These are phyloP conservation scores for Ampelomyces quisqualis DNA, from an alignment of 2,329 filamentous ascomycete genomes.

Conservation along the genomic window DNA sequence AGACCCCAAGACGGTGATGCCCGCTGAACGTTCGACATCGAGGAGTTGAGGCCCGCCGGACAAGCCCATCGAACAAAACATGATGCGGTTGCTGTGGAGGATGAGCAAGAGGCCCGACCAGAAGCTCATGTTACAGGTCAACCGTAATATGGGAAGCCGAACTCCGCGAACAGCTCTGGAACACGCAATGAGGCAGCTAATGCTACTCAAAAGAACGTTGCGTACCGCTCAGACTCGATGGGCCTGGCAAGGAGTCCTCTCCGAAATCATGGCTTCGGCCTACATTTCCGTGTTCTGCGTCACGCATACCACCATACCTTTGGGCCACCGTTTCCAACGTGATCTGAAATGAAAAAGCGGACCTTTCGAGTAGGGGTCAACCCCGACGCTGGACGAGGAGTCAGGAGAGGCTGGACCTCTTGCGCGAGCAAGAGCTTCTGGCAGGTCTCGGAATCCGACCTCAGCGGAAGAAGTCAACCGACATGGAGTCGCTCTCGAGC, in stretches of 20 bases:
- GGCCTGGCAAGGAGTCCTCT: constrained; percentile 16
- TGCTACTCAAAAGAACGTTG: background rate
- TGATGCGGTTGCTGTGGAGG: constrained; percentile 9
- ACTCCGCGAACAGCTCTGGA: too few species aligned
- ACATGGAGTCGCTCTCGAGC: constrained; percentile 24
- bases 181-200: too few species aligned
- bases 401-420: constrained; percentile 28
- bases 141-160: background rate
- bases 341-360: constrained; percentile 6
- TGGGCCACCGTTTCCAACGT: background rate
- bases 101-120: background rate
- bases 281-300: background rate
- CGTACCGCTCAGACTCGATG: constrained; percentile 2
- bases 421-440: constrained; percentile 19
- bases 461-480: constrained; percentile 39
- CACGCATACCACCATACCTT: background rate
- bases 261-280: constrained; percentile 9
- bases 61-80: constrained; percentile 4
- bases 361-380: constrained; percentile 31
- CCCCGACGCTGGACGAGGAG: constrained; percentile 25
- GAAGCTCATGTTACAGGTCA: background rate
- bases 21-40: constrained; percentile 1
- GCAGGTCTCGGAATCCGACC: constrained; percentile 23
- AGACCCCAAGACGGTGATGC: too few species aligned
- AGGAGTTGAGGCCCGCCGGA: constrained; percentile 10